phyloP scores from a whole-genome alignment of 2,329 filamentous ascomycete genomes.

The Penicillium oxalicum region DNA sequence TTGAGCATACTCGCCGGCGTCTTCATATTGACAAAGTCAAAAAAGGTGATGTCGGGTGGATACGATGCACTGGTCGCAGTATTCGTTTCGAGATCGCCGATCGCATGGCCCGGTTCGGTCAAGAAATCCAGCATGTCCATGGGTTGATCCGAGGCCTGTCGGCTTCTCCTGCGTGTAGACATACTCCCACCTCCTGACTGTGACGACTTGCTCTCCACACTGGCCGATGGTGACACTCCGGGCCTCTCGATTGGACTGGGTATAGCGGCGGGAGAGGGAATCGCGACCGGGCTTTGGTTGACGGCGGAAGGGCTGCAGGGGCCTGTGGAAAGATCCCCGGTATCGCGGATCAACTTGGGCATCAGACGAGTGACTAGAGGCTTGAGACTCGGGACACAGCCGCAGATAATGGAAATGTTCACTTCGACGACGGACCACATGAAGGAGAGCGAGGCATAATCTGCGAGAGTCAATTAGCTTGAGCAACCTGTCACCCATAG shows the following conservation, averaged over 20 bases:
- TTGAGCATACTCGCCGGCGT: slow-evolving; percentile 54
- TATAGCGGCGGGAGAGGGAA: slow-evolving; percentile 10
- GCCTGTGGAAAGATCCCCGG: slow-evolving; percentile 23
- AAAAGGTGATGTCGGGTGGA: slow-evolving; percentile 45
- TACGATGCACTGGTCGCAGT: slow-evolving; percentile 33
- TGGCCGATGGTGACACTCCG: slow-evolving; percentile 8
- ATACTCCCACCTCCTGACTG: slow-evolving; percentile 14
- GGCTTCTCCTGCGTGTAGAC: neutral
- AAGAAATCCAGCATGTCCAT: slow-evolving; percentile 49
- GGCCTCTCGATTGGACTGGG: neutral
- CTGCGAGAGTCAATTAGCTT: slow-evolving; percentile 34
- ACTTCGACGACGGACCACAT: slow-evolving; percentile 96
- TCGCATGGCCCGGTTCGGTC: slow-evolving; percentile 42
- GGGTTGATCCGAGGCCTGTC: slow-evolving; percentile 5
- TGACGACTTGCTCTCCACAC: slow-evolving; percentile 15
- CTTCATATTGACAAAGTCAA: slow-evolving; percentile 58
- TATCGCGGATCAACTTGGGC: slow-evolving; percentile 52
- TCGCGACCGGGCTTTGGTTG: slow-evolving; percentile 7
- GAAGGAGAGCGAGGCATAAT: slow-evolving; percentile 75
- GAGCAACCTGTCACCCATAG: too few species aligned
- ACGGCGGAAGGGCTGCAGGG: slow-evolving; percentile 6
- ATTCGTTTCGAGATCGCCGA: slow-evolving; percentile 30
- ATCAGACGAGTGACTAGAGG: slow-evolving; percentile 65
- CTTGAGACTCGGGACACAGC: slow-evolving; percentile 87
- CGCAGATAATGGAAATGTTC: slow-evolving; percentile 82